Base-by-base conservation (phyloP, 805 yeast species). In the Candida oleophila region DNA sequence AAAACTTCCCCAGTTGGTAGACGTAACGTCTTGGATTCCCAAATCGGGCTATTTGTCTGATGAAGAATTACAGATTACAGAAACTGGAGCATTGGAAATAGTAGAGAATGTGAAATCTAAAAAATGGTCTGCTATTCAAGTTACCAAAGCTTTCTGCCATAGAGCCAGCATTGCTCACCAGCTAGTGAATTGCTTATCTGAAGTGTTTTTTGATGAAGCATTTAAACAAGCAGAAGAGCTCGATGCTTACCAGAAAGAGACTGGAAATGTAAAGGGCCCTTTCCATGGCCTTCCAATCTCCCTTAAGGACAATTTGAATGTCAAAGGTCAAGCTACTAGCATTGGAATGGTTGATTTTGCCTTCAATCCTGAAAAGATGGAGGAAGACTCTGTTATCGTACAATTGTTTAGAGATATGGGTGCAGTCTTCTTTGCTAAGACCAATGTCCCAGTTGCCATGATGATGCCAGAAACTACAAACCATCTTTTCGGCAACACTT, bases 131-230 rank as follows among this genome's bases (percentile, higher is more conserved):
- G 57, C 85, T 1, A 58, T 62, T 1, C 71, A 76, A 39, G 82
- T 82, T 2, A 65, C 78, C 1, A 61, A 60, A 9, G 86, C 87
- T 1, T 82, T 76, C 59, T 74, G 81, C 49, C 82, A 82, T 55
- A 61, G 87, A 39, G 80, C 86, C 3, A 73, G 81, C 2, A 61
- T 80, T 18, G 82, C 82, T 0, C 85, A 81, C 50, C 86, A 82
- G 53, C 61, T 82, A 49, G 56, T 62, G 30, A 68, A 69, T 45
- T 73, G 76, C 51, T 59, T 68, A 30, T 51, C 64, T 9, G 77
- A 73, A 45, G 66, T 72, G 11, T 55, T 62, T 57, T 57, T 65
- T 55, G 68, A 62, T 18, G 62, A 58, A 21, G 68, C 62, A 0
- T 40, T 65, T 14, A 40, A 48, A 33, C 51, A 42, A 33, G 69